Conservation (phyloP, 148 eudicot genomes). For the Polygonum aviculare region DNA sequence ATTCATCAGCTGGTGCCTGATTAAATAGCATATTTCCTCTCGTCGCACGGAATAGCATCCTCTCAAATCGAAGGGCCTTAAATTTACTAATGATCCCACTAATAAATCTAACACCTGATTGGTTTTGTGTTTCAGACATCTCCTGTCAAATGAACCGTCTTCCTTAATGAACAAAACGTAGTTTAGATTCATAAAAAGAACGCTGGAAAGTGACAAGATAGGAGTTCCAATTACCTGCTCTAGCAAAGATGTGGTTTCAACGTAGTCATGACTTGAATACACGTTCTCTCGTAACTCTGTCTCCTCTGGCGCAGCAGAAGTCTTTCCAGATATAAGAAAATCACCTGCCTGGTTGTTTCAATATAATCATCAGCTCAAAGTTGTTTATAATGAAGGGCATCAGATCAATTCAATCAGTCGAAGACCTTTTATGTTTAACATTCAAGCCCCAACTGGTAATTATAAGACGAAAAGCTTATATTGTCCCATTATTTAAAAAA, state of each 20-base stretch:
- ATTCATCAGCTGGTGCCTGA: conserved; percentile 82
- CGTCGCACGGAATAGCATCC: conserved; percentile 96
- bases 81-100: conserved; percentile 88
- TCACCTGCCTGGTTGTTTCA: conserved; percentile 61
- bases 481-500: neutral
- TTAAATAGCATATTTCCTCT: conserved; percentile 98
- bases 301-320: conserved; percentile 50
- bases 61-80: conserved; percentile 72
- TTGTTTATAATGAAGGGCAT: neutral
- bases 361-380: conserved; percentile 5
- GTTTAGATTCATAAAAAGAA: conserved; percentile 8
- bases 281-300: conserved; percentile 73
- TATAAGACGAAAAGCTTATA: neutral
- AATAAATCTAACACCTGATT: conserved; percentile 82
- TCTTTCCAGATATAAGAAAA: conserved; percentile 71
- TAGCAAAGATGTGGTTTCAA: conserved; percentile 67
- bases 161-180: conserved; percentile 14
- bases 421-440: neutral
- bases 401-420: neutral
- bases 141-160: conserved; percentile 51
- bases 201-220: conserved; percentile 6
- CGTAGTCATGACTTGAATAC: conserved; percentile 48
- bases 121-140: conserved; percentile 59
- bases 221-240: conserved; percentile 47
- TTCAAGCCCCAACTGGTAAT: neutral